phyloP scores from a whole-genome alignment of 495 filamentous ascomycete genomes.

The Penicillium herquei region DNA sequence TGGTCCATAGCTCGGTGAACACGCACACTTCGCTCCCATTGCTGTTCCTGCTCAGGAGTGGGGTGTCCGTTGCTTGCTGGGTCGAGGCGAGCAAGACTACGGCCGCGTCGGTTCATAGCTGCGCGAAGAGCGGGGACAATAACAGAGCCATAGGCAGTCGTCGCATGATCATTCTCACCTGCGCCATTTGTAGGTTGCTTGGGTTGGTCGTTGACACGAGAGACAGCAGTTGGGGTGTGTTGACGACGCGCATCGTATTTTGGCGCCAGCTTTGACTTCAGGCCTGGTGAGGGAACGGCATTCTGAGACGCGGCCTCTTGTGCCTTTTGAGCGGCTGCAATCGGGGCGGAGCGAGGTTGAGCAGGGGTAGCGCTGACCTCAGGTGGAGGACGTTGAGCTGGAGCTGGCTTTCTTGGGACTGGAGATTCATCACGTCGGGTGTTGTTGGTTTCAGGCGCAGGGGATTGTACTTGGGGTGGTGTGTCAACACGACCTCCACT shows the following conservation, averaged over 20 bases:
- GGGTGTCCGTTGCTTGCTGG: constrained; percentile 10
- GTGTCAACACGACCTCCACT: not conserved
- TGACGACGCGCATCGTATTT: constrained; percentile 13
- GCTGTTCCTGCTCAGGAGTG: constrained; percentile 33
- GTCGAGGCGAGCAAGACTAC: constrained; percentile 25
- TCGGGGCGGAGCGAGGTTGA: constrained; percentile 1
- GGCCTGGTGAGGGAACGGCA: constrained; percentile 11
- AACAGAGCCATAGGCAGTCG: constrained; percentile 50
- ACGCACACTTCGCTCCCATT: constrained; percentile 56
- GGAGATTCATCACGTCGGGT: not conserved
- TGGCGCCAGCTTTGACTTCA: constrained; percentile 27
- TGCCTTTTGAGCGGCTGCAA: constrained; percentile 6
- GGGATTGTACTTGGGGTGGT: constrained; percentile 2
- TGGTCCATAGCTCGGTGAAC: constrained; percentile 79
- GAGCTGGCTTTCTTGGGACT: constrained; percentile 8
- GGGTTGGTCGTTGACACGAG: constrained; percentile 6
- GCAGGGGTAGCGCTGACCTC: constrained; percentile 2
- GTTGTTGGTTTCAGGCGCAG: not conserved
- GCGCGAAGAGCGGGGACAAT: constrained; percentile 88
- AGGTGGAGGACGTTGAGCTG: constrained; percentile 13
- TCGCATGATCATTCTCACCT: constrained; percentile 8
- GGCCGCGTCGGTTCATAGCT: constrained; percentile 73
- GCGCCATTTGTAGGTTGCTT: not conserved
- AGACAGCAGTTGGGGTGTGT: constrained; percentile 7
- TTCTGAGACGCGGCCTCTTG: constrained; percentile 6